Conservation (phyloP, 345 rosid genomes). For the Camelina sativa region DNA sequence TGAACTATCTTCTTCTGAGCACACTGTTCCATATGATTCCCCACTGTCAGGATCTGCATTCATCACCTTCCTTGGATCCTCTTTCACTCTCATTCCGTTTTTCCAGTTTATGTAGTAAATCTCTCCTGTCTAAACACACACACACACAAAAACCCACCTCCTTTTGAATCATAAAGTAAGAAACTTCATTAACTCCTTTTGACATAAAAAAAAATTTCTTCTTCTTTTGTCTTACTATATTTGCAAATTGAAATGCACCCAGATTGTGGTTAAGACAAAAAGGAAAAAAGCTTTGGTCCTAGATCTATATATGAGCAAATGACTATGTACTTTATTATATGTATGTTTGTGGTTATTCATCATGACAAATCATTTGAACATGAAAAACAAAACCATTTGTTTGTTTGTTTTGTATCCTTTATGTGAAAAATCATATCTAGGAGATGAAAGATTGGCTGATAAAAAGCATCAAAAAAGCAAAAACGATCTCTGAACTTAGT, state of each 20-base stretch:
- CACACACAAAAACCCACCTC: neutral
- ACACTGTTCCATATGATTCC: conserved; percentile 49
- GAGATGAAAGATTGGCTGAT: conserved; percentile 14
- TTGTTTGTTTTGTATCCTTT: neutral
- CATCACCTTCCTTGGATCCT: conserved; percentile 68
- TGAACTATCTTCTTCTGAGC: conserved; percentile 67
- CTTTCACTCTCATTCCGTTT: conserved; percentile 80
- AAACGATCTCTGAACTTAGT: conserved; percentile 7
- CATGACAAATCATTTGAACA: conserved; percentile 27
- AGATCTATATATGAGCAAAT: conserved; percentile 44
- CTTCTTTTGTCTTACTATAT: neutral
- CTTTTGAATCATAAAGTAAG: conserved; percentile 21
- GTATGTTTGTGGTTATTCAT: conserved; percentile 22
- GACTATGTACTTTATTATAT: conserved; percentile 30
- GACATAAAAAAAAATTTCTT: neutral
- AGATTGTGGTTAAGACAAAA: conserved; percentile 19
- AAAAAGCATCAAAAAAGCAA: conserved; percentile 24
- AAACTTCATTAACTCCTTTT: conserved; percentile 4
- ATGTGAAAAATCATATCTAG: neutral
- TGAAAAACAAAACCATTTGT: conserved; percentile 3
- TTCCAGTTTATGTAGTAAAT: conserved; percentile 92
- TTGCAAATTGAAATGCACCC: conserved; percentile 19
- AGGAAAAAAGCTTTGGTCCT: conserved; percentile 24
- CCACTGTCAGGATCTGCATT: conserved; percentile 45
- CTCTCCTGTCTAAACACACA: conserved; percentile 72